A percentile compares a stretch with the other conserved stretches of the same genome.
phyloP scores from a whole-genome alignment of 805 yeast genomes.

The Metschnikowia picachoensis region DNA sequence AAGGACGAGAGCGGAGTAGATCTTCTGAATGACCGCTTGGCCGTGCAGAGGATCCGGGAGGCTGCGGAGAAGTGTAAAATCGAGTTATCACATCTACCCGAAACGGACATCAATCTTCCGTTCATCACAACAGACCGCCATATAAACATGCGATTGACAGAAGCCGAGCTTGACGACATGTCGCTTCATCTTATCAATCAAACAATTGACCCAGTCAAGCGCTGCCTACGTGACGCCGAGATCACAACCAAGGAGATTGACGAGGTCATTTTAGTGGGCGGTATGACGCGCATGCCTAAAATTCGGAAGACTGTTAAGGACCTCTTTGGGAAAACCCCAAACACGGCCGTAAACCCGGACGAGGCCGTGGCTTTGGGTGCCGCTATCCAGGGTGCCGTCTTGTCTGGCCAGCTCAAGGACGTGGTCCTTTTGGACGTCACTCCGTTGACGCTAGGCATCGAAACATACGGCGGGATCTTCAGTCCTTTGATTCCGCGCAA shows the following conservation, averaged over 20 bases:
- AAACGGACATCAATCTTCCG: constrained; percentile 64
- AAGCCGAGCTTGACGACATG: constrained; percentile 64
- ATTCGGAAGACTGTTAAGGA: constrained; percentile 59
- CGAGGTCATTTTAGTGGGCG: constrained; percentile 78
- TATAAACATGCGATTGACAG: constrained; percentile 54
- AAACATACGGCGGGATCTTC: constrained; percentile 81
- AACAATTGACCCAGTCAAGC: constrained; percentile 70
- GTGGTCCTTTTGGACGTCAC: constrained; percentile 28
- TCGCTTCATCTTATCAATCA: constrained; percentile 61
- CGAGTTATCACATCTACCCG: constrained; percentile 62
- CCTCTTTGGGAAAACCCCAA: constrained; percentile 61
- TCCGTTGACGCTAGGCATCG: constrained; percentile 53
- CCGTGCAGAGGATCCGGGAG: constrained; percentile 73
- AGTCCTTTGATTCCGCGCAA: constrained; percentile 76
- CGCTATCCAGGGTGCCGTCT: constrained; percentile 28
- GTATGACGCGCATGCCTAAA: constrained; percentile 89
- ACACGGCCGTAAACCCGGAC: constrained; percentile 78
- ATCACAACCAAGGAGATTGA: constrained; percentile 62
- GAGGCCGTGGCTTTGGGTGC: constrained; percentile 32
- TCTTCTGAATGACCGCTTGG: constrained; percentile 47
- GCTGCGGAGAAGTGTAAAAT: constrained; percentile 78
- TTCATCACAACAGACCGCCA: constrained; percentile 63
- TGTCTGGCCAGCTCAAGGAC: constrained; percentile 25
- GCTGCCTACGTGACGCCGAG: constrained; percentile 72
- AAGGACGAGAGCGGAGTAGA: constrained; percentile 49